phyloP scores from a whole-genome alignment of 2,329 filamentous ascomycete species.

The Colletotrichum spaethianum region DNA sequence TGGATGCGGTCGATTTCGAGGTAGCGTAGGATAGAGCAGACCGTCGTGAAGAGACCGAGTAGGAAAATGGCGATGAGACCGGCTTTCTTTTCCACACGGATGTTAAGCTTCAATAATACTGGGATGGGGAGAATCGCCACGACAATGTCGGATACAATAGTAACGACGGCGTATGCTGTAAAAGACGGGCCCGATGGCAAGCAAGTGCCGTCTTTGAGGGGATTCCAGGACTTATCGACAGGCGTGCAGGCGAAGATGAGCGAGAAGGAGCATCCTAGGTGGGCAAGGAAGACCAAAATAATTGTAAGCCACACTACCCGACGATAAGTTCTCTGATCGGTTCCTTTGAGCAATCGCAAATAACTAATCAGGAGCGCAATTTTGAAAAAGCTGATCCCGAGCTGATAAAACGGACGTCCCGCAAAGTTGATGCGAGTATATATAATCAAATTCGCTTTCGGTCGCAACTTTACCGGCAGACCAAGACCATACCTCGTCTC shows the following conservation, averaged over 20 bases:
- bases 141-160: constrained; percentile 64
- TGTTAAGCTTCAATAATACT: constrained; percentile 62
- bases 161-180: constrained; percentile 65
- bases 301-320: constrained; percentile 61
- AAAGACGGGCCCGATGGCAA: constrained; percentile 63
- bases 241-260: constrained; percentile 66
- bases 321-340: constrained; percentile 60
- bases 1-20: constrained; percentile 65
- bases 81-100: constrained; percentile 63
- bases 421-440: constrained; percentile 67
- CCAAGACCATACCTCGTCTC: constrained; percentile 69
- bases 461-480: constrained; percentile 59
- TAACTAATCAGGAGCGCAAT: constrained; percentile 68
- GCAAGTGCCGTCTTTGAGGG: constrained; percentile 56
- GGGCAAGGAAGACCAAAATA: constrained; percentile 58
- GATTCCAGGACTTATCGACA: constrained; percentile 63
- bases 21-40: constrained; percentile 68
- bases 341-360: constrained; percentile 64
- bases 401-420: constrained; percentile 67
- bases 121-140: constrained; percentile 67
- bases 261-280: constrained; percentile 63
- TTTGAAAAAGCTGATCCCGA: constrained; percentile 71
- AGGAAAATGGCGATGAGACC: constrained; percentile 67
- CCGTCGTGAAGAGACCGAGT: constrained; percentile 67
- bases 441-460: constrained; percentile 56